These are phyloP conservation scores for Lathyrus tuberosus DNA, from an alignment of 306 rosid species.

Conservation along the genomic window DNA sequence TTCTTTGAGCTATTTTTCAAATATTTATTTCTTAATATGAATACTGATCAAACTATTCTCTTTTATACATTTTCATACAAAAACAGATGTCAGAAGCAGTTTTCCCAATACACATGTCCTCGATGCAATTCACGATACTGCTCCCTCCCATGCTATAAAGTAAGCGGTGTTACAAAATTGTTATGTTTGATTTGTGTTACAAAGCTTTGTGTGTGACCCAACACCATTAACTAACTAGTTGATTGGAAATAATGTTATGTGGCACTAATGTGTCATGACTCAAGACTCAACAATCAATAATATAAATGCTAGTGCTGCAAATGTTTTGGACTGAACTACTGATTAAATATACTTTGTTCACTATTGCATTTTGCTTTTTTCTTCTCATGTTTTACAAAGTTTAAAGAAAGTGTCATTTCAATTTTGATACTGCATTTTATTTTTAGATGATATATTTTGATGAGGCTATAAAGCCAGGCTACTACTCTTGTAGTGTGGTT, in stretches of 20 bases:
- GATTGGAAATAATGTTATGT: constrained; percentile 4
- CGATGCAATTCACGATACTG: constrained; percentile 91
- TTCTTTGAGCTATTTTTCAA: background rate
- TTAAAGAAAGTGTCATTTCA: constrained; percentile 17
- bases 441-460: constrained; percentile 3
- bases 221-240: background rate
- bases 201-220: constrained; percentile 6
- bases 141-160: constrained; percentile 88
- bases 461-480: no score
- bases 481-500: background rate
- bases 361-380: constrained; percentile 3
- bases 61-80: constrained; percentile 2
- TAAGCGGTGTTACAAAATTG: constrained; percentile 36
- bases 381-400: constrained; percentile 1
- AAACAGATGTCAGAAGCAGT: constrained; percentile 87
- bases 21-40: background rate
- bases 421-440: constrained; percentile 1
- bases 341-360: constrained; percentile 23
- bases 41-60: constrained; percentile 16
- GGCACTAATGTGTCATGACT: constrained; percentile 1
- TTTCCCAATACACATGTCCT: constrained; percentile 92
- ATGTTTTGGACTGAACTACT: constrained; percentile 10
- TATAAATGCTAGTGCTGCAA: background rate
- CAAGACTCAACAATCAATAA: background rate
- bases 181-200: constrained; percentile 20